Evolutionary conservation across 371 early-diverging fungal genomes (phyloP), one percentile per base, ranked within the genome.

Genomic region (Mortierella polycephala): DNA sequence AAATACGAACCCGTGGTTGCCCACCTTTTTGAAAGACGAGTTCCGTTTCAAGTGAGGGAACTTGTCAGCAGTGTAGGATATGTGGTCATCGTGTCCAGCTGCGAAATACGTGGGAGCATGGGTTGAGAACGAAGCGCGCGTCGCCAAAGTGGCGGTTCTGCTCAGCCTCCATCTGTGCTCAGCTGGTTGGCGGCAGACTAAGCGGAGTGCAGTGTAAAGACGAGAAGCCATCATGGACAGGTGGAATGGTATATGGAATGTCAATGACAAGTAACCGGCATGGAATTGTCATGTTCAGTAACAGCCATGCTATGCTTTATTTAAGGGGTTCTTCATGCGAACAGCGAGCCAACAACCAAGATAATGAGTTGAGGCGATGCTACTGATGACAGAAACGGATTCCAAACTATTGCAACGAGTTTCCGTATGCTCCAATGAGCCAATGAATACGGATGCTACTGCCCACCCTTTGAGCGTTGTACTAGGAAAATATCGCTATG

Each of bases 11-110:
- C 5, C 30, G 16, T 50, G 16, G 13, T 57, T 16, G 10, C 23
- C 14, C 47, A 86, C 89, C 84, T 87, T 77, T 62, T 88, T 89
- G 64, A 86, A 90, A 23, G 81, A 74, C 6, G 84, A 74, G 67
- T 88, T 79, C 13, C 93, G 84, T 53, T 68, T 72, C 42, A 77
- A 39, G 40, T 64, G 14, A 6, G 68, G 77, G 40, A 55, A 68
- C 55, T 51, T 71, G 40, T 68, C 72, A 8, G 72, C 51, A 1
- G 77, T 77, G 54, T 40, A 64, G 5, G 53, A 2, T 1, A 59
- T 52, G 40, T 64, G 41, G 14, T 49, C 55, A 14, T 50, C 20
- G n/a, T 41, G 64, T 1, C 42, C n/a, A 14, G 63, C 41, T 21
- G 67, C 64, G 30, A 59, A 59, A 12, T 57, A 18, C 5, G 49